phyloP scores from a whole-genome alignment of 2,329 filamentous ascomycete species.

The Cryphonectria radicalis region DNA sequence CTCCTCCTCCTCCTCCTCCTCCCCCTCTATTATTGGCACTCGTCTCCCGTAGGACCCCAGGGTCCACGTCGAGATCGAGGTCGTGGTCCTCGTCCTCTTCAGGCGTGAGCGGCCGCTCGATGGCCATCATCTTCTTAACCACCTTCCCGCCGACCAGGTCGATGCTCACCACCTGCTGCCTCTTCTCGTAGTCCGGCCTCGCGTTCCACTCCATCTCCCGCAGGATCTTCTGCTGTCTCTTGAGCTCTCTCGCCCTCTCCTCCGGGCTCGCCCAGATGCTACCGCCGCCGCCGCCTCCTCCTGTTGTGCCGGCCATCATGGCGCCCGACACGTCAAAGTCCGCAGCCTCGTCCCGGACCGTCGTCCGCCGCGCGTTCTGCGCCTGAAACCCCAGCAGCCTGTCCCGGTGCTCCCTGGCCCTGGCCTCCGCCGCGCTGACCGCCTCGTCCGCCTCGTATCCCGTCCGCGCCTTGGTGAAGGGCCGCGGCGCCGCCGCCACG shows the following conservation, averaged over 20 bases:
- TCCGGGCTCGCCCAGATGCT: slow-evolving; percentile 85
- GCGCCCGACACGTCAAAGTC: slow-evolving; percentile 60
- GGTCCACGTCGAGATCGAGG: slow-evolving; percentile 37
- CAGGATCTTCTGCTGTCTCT: slow-evolving; percentile 81
- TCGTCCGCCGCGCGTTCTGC: slow-evolving; percentile 82
- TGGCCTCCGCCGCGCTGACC: slow-evolving; percentile 63
- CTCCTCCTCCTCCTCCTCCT: slow-evolving; percentile 55
- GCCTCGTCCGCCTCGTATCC: slow-evolving; percentile 39
- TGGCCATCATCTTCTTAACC: slow-evolving; percentile 70
- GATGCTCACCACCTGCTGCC: slow-evolving; percentile 81
- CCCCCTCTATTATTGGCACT: slow-evolving; percentile 41
- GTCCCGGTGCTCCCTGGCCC: slow-evolving; percentile 79
- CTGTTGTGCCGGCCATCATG: slow-evolving; percentile 45
- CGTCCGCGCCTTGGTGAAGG: slow-evolving; percentile 58
- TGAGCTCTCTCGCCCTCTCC: slow-evolving; percentile 81
- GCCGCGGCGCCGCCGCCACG: slow-evolving; percentile 61
- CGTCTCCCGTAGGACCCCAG: slow-evolving; percentile 41
- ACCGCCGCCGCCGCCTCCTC: slow-evolving; percentile 51
- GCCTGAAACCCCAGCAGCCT: slow-evolving; percentile 81
- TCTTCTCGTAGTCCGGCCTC: slow-evolving; percentile 86
- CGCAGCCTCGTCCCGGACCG: slow-evolving; percentile 81
- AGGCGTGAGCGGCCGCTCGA: slow-evolving; percentile 62
- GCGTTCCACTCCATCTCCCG: slow-evolving; percentile 87
- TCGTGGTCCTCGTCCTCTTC: slow-evolving; percentile 42
- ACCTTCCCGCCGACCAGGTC: slow-evolving; percentile 80